Percentiles rank a stretch among this genome's conserved stretches.
These are phyloP conservation scores for Eucalyptus curtisii DNA, from an alignment of 345 rosid genomes.

Conservation along the genomic window DNA sequence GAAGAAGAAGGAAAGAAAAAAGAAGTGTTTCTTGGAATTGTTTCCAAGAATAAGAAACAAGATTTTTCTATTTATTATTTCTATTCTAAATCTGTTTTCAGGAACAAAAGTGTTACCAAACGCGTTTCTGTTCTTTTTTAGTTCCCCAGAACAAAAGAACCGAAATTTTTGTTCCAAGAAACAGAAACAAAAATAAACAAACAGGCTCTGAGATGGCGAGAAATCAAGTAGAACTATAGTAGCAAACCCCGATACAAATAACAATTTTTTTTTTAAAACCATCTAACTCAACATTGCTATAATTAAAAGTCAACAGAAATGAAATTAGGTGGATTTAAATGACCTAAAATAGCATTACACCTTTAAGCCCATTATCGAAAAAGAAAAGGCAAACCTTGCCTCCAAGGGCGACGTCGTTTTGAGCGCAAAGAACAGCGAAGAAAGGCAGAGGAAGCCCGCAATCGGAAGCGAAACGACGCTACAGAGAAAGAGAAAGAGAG, in stretches of 20 bases:
- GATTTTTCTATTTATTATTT: no score
- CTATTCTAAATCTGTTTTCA: no score
- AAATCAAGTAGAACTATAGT: neutral
- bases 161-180: no score
- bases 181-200: no score
- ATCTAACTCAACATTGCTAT: neutral
- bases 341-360: neutral
- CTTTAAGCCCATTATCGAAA: neutral
- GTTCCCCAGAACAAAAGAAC: no score
- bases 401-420: neutral
- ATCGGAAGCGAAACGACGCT: neutral
- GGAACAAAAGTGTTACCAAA: no score
- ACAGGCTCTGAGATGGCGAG: no score
- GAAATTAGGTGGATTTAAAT: neutral
- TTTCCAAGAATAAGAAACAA: no score
- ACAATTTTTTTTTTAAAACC: neutral
- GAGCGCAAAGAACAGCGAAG: neutral
- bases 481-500: neutral
- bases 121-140: no score
- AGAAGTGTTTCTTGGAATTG: no score
- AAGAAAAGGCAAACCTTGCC: neutral
- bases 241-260: neutral
- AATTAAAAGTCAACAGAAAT: neutral
- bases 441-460: neutral
- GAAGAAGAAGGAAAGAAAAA: no score